Evolutionary conservation across 2,329 filamentous ascomycete species (phyloP).

Genomic region (Sporothrix protearum): DNA sequence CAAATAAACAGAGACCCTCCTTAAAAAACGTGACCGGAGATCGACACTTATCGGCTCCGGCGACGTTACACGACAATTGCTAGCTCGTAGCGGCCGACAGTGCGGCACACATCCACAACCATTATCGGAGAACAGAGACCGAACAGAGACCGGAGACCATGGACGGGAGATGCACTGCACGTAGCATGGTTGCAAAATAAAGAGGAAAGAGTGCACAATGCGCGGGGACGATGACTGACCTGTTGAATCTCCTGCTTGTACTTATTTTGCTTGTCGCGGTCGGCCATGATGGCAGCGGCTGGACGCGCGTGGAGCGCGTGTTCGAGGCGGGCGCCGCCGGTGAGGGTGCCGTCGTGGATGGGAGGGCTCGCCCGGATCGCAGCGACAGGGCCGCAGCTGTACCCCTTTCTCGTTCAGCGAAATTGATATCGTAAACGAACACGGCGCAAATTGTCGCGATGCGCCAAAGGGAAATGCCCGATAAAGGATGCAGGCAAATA

Average conservation of each 20-base stretch:
- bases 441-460: neutral
- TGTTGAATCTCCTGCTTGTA: slow-evolving; percentile 98
- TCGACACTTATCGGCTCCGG: neutral
- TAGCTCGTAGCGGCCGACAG: neutral
- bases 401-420: neutral
- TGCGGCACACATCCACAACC: neutral
- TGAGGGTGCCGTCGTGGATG: neutral
- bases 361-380: neutral
- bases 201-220: neutral
- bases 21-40: neutral
- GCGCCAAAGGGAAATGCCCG: neutral
- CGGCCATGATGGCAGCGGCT: slow-evolving; percentile 56
- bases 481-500: neutral
- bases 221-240: slow-evolving; percentile 48
- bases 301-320: neutral
- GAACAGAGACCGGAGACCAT: neutral
- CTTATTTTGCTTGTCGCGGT: slow-evolving; percentile 68
- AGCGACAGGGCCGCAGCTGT: neutral
- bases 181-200: neutral
- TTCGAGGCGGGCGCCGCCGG: slow-evolving; percentile 9
- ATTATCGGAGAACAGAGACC: neutral
- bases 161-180: neutral
- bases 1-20: neutral
- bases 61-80: neutral
- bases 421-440: neutral